A percentile compares a stretch with the other conserved stretches of the same genome.
phyloP scores from a whole-genome alignment of 768 basidiomycete genomes.

The Hemileccinum rubropunctum region DNA sequence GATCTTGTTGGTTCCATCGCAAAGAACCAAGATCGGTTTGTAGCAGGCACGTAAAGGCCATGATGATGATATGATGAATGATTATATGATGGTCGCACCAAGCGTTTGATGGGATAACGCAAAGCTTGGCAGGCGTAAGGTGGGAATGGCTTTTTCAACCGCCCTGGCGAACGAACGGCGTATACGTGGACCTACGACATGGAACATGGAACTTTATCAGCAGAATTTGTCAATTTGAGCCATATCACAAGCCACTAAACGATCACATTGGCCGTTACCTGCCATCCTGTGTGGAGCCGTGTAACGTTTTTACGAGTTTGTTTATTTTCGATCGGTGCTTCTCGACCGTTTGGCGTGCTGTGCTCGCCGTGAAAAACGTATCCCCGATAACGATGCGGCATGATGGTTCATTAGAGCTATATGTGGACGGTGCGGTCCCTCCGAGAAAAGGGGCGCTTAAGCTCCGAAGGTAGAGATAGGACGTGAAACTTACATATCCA shows the following conservation, averaged over 20 bases:
- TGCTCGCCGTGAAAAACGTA: slow-evolving; percentile 3
- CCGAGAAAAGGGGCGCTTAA: slow-evolving; percentile 31
- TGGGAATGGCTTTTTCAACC: neutral
- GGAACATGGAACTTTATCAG: slow-evolving; percentile 6
- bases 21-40: too few relatives aligned
- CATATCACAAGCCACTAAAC: neutral
- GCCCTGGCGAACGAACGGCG: neutral
- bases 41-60: neutral
- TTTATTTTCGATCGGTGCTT: slow-evolving; percentile 13
- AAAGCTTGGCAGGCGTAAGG: slow-evolving; percentile 2
- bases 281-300: slow-evolving; percentile 23
- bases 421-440: slow-evolving; percentile 7
- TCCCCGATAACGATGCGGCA: neutral
- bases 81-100: neutral
- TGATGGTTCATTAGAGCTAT: neutral
- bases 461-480: slow-evolving; percentile 26
- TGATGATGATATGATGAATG: neutral
- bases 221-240: neutral
- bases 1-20: neutral
- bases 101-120: slow-evolving; percentile 1
- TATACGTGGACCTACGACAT: neutral
- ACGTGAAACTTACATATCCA: slow-evolving; percentile 17
- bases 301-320: slow-evolving; percentile 10
- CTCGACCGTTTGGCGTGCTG: slow-evolving; percentile 20
- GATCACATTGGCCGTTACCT: slow-evolving; percentile 2